Percentiles rank a stretch among this genome's conserved stretches.
These are phyloP conservation scores for Thelephora terrestris DNA, from an alignment of 1,284 basidiomycete species.

Conservation along the genomic window DNA sequence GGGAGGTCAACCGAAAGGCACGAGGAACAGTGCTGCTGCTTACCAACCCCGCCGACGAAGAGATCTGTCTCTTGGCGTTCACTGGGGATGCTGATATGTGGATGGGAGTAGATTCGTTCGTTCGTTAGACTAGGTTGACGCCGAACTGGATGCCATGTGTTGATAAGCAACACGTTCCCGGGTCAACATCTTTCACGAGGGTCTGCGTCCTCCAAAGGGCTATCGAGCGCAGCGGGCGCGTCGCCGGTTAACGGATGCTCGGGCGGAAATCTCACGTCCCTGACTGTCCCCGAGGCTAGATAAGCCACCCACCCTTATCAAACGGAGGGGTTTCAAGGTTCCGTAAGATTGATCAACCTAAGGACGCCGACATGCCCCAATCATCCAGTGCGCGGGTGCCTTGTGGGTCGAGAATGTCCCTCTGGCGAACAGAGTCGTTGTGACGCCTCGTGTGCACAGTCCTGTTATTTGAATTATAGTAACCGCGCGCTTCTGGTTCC, in stretches of 20 bases:
- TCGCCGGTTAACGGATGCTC: conserved; percentile 30
- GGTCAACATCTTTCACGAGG: conserved; percentile 46
- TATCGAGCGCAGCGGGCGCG: conserved; percentile 25
- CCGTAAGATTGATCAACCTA: conserved; percentile 79
- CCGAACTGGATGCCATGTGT: conserved; percentile 67
- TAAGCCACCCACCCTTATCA: conserved; percentile 13
- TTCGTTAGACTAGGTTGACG: conserved; percentile 1
- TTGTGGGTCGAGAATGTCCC: conserved; percentile 7
- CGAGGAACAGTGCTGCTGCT: conserved; percentile 58
- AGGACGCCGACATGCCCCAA: conserved; percentile 24
- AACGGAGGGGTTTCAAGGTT: conserved; percentile 38
- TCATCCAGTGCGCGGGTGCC: conserved; percentile 8
- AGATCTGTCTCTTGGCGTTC: too few species aligned
- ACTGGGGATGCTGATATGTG: background rate
- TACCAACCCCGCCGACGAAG: background rate
- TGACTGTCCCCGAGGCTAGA: conserved; percentile 43
- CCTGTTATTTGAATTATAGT: too few species aligned
- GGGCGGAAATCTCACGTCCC: conserved; percentile 45
- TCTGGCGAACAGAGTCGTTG: background rate
- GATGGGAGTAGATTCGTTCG: conserved; percentile 7
- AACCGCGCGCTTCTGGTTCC: too few species aligned
- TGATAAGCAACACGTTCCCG: conserved; percentile 64
- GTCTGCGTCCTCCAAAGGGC: conserved; percentile 42
- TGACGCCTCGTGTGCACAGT: too few species aligned
- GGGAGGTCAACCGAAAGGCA: conserved; percentile 58